Evolutionary conservation across 345 rosid species (phyloP), one percentile per base, ranked within the genome.

Genomic region (Salix koriyanagi): DNA sequence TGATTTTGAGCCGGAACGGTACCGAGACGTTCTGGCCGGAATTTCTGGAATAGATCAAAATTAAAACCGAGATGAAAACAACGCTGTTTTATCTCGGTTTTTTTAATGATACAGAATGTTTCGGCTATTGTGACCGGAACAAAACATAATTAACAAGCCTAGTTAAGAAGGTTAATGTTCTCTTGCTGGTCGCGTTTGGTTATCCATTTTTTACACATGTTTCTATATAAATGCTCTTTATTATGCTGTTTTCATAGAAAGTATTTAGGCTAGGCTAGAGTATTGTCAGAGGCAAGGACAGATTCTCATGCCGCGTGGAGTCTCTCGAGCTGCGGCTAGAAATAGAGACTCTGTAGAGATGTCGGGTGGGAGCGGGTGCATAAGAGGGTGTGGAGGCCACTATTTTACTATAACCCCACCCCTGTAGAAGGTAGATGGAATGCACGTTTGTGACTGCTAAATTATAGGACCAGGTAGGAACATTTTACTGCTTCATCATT

Each of bases 401-500:
- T 19, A 19, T 54, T 21, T 21, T 54, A n/a, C 21, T 54, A 54
- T 21, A 7, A 2, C 25, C 60, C 60, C 9, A 2, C 25, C 60
- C 25, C 60, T 54, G 11, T 19, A 19, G n/a, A 19, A 1, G 60
- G n/a, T 8, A 54, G 25, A 54, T n/a, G n/a, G 61, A 52, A 4
- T 19, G 60, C 7, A 16, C 21, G 58, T 16, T 6, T 52, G 60
- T 56, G 11, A 42, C 73, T 18, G 23, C 67, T 62, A 61, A 71
- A 13, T 72, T 69, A 23, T 25, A n/a, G 39, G 39, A 25, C 61
- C 23, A n/a, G 52, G 67, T 37, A 16, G 67, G 44, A 48, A 69
- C 34, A 61, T 74, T 26, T 74, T 36, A 74, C 70, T 25, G 65
- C 52, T 77, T 36, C 34, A 58, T 76, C 60, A 76, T 76, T 76